Percentiles rank a stretch among this genome's conserved stretches.
phyloP scores from a whole-genome alignment of 192 early-diverging fungal genomes.

The Dissophora globulifera region DNA sequence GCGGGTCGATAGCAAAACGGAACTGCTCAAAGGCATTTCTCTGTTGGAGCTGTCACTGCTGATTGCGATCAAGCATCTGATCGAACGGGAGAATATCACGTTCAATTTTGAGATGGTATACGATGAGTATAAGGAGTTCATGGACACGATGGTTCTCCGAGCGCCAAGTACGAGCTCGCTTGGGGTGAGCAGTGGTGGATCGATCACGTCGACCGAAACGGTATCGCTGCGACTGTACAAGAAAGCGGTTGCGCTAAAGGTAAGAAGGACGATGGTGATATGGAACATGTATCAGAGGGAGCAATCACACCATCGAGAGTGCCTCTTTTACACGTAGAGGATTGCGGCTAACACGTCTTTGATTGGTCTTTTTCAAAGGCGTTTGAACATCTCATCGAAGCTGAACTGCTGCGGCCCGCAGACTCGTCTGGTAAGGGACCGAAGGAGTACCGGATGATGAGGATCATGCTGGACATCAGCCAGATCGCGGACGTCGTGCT shows the following conservation, averaged over 20 bases:
- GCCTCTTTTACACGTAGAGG: not conserved
- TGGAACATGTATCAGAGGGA: too few species aligned
- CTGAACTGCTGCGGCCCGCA: constrained; percentile 74
- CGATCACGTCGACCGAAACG: constrained; percentile 34
- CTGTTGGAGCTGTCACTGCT: constrained; percentile 84
- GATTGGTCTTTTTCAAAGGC: constrained; percentile 56
- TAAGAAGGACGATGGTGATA: too few species aligned
- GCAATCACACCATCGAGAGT: not conserved
- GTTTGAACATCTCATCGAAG: constrained; percentile 79
- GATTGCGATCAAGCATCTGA: constrained; percentile 79
- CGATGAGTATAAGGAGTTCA: constrained; percentile 90
- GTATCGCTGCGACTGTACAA: constrained; percentile 78
- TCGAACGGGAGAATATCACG: constrained; percentile 68
- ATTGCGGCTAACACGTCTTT: not conserved
- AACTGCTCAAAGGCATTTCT: constrained; percentile 73
- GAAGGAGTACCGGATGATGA: constrained; percentile 90
- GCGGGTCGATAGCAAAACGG: constrained; percentile 63
- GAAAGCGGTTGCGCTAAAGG: constrained; percentile 86
- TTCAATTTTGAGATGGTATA: constrained; percentile 98
- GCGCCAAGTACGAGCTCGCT: constrained; percentile 48
- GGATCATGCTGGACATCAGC: constrained; percentile 75
- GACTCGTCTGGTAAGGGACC: constrained; percentile 70
- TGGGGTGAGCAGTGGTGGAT: constrained; percentile 28
- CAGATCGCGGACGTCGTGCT: constrained; percentile 73
- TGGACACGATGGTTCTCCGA: constrained; percentile 64